Base-by-base conservation (phyloP, 2,329 filamentous ascomycete species). In the Clathrospora elynae region DNA sequence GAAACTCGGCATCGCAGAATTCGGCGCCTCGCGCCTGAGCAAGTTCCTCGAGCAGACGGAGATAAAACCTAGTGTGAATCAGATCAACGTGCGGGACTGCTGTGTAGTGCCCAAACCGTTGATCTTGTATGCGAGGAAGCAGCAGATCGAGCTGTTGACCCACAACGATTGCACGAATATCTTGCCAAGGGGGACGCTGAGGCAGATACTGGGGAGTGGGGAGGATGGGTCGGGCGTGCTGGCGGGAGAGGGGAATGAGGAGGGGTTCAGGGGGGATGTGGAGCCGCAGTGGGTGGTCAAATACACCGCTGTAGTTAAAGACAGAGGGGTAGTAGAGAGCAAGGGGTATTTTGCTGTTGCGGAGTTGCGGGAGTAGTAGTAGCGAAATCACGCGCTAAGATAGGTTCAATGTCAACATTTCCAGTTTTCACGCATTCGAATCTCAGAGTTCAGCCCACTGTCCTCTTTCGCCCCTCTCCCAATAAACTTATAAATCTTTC, bases 281-380 rank as follows among this genome's bases (percentile, higher is more conserved):
- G 81, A 83, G 45, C 91, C 93, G 18, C 85, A 92, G 67, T 99
- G 93, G 92, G 93, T 97, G 18, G 86, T 92, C 56, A 95, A 97
- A 68, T 99, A 99, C 68, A 96, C 92, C 24, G 93, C 93, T 1
- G 92, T 97, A 45, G 89, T 97, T 26, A 87, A 88, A 69, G 87
- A 97, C 67, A 80, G 93, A 39, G 93, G 93, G 10, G 93, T 99
- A 6, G 92, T 99, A 54, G 93, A 99, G 77, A 96, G 93, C 67
- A 99, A 97, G 76, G 93, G 93, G 6, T 97, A 96, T 71, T 96
- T 96, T 75, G 92, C 92, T 1, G 83, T 85, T 13, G 92, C 91
- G 3, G 85, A 90, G 64, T 71, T 93, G 53, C 56, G 52, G 14
- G 53, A 58, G 9, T 49, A n/a, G n/a, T n/a, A n/a, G n/a, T n/a